These are phyloP conservation scores for Thelonectria olida DNA, from an alignment of 2,329 filamentous ascomycete genomes.

Conservation along the genomic window DNA sequence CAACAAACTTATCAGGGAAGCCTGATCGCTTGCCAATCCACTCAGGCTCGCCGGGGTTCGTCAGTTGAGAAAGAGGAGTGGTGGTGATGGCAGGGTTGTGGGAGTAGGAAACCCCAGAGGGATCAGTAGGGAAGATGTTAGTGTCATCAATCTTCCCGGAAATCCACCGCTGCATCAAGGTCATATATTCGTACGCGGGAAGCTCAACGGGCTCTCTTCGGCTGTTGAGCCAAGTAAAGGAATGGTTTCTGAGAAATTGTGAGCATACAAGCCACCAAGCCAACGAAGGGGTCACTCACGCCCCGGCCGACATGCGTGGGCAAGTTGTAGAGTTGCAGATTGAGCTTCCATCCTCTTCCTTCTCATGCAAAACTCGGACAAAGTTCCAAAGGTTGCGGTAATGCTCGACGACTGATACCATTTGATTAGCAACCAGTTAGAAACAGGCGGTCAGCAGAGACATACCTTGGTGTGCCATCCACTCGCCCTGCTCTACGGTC, in stretches of 20 bases:
- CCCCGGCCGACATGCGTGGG: slow-evolving; percentile 93
- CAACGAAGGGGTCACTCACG: slow-evolving; percentile 66
- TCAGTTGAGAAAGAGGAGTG: slow-evolving; percentile 69
- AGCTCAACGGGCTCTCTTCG: slow-evolving; percentile 90
- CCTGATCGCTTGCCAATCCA: slow-evolving; percentile 94
- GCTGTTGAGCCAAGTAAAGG: slow-evolving; percentile 95
- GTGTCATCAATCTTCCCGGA: slow-evolving; percentile 93
- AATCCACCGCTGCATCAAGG: slow-evolving; percentile 96
- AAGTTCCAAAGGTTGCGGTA: slow-evolving; percentile 91
- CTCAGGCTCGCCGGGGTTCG: slow-evolving; percentile 68
- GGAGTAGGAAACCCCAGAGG: slow-evolving; percentile 73
- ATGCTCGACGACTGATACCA: slow-evolving; percentile 85
- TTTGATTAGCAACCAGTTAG: neutral
- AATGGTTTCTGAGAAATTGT: slow-evolving; percentile 73
- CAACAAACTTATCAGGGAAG: slow-evolving; percentile 89
- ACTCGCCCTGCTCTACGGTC: slow-evolving; percentile 93
- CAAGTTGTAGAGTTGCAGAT: slow-evolving; percentile 88
- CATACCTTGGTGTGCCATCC: slow-evolving; percentile 92
- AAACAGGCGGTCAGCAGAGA: neutral
- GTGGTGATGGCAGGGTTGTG: slow-evolving; percentile 68
- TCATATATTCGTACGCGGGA: slow-evolving; percentile 92
- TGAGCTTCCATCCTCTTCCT: slow-evolving; percentile 78
- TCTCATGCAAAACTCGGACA: slow-evolving; percentile 87
- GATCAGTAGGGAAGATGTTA: slow-evolving; percentile 89
- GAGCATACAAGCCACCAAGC: slow-evolving; percentile 4